Conservation (phyloP, 306 rosid species). For the Arachis hypogaea region DNA sequence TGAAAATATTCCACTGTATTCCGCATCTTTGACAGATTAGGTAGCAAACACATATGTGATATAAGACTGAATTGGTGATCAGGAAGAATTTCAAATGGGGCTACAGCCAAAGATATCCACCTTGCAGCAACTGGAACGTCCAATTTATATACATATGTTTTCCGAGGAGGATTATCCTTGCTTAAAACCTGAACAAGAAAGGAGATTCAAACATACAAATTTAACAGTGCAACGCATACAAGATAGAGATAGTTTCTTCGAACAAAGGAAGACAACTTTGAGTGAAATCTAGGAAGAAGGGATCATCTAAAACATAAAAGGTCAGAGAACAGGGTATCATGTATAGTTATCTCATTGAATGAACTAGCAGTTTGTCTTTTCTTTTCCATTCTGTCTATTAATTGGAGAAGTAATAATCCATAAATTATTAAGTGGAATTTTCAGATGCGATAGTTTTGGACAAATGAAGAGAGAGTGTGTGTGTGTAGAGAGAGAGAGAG, state of each 20-base stretch:
- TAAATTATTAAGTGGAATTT: too few species aligned
- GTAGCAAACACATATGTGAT: slow-evolving; percentile 76
- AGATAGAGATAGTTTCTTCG: slow-evolving; percentile 1
- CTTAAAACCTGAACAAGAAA: slow-evolving; percentile 72
- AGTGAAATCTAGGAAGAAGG: neutral
- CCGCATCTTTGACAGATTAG: slow-evolving; percentile 62
- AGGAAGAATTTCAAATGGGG: slow-evolving; percentile 81
- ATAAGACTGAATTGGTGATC: slow-evolving; percentile 66
- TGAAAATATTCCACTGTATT: slow-evolving; percentile 78
- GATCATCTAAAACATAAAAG: neutral
- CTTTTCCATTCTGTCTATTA: too few species aligned
- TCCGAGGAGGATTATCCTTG: slow-evolving; percentile 85
- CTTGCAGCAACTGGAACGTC: slow-evolving; percentile 85
- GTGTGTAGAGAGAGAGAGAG: too few species aligned
- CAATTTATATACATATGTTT: slow-evolving; percentile 72
- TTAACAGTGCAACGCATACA: slow-evolving; percentile 14
- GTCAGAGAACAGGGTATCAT: neutral
- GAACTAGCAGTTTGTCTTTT: neutral
- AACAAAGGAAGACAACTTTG: neutral
- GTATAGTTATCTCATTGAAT: slow-evolving; percentile 1
- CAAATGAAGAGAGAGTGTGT: too few species aligned
- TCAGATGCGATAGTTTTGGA: too few species aligned
- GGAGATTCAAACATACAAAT: slow-evolving; percentile 40
- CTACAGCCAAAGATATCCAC: slow-evolving; percentile 91
- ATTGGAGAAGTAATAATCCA: too few species aligned